These are phyloP conservation scores for Stromatinia cepivora DNA, from an alignment of 2,329 filamentous ascomycete genomes.

Conservation along the genomic window DNA sequence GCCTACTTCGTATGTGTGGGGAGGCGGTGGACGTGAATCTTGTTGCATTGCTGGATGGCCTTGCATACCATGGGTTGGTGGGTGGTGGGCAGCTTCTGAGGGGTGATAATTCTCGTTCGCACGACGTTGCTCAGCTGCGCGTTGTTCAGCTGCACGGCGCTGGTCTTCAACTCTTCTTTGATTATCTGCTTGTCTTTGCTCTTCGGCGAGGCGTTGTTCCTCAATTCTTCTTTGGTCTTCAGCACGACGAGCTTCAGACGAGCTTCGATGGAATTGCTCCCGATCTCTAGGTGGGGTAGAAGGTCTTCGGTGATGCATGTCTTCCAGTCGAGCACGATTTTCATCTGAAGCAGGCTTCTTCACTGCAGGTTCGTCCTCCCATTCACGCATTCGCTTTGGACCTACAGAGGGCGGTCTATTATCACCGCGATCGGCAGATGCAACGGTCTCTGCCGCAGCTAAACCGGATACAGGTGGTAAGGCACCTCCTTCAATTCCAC, in stretches of 20 bases:
- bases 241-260: conserved; percentile 65
- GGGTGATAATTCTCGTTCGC: conserved; percentile 82
- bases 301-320: conserved; percentile 75
- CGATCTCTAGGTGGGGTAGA: conserved; percentile 66
- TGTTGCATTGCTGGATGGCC: conserved; percentile 64
- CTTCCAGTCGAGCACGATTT: conserved; percentile 80
- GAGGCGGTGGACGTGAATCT: conserved; percentile 50
- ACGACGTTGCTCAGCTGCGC: conserved; percentile 63
- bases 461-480: conserved; percentile 64
- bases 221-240: conserved; percentile 71
- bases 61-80: conserved; percentile 57
- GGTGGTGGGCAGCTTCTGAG: conserved; percentile 88
- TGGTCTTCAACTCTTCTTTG: conserved; percentile 54
- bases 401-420: conserved; percentile 76
- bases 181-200: conserved; percentile 44
- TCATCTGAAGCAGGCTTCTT: conserved; percentile 93
- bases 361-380: conserved; percentile 75
- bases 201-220: conserved; percentile 43
- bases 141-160: conserved; percentile 57
- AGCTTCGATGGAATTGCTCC: conserved; percentile 72
- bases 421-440: conserved; percentile 62
- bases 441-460: conserved; percentile 67
- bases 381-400: conserved; percentile 85
- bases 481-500: conserved; percentile 57
- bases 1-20: conserved; percentile 51